A percentile compares a stretch with the other conserved stretches of the same genome.
Conservation (phyloP, 2,329 filamentous ascomycete species). For the Xylariaceae sp. region DNA sequence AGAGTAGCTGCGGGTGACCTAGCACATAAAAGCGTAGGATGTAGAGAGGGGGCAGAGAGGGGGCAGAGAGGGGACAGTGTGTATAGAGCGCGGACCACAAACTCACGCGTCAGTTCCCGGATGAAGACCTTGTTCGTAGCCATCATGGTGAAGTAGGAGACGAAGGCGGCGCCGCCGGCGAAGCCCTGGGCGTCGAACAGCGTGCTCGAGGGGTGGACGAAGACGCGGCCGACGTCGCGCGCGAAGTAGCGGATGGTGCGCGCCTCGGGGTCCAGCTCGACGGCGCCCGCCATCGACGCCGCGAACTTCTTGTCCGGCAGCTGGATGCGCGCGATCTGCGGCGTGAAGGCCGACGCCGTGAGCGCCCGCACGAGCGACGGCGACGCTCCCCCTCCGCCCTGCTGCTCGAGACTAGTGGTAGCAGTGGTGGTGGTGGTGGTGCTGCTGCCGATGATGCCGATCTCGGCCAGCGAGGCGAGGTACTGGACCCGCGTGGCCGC, state of each 20-base stretch:
- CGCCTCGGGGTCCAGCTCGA: constrained; percentile 89
- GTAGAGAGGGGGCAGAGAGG: too few relatives aligned
- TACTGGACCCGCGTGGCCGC: constrained; percentile 80
- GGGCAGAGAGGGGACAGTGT: too few relatives aligned
- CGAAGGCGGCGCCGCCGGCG: constrained; percentile 64
- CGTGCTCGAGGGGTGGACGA: constrained; percentile 83
- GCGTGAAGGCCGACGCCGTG: constrained; percentile 66
- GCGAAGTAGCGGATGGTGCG: constrained; percentile 89
- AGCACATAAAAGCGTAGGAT: too few relatives aligned
- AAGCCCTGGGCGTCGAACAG: constrained; percentile 79
- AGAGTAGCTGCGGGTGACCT: too few relatives aligned
- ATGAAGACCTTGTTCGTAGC: constrained; percentile 89
- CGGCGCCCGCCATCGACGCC: constrained; percentile 75
- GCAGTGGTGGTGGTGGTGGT: constrained; percentile 26
- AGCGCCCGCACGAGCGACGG: constrained; percentile 57
- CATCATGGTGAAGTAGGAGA: constrained; percentile 90
- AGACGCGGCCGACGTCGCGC: constrained; percentile 77
- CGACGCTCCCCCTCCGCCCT: constrained; percentile 16
- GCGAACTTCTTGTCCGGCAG: constrained; percentile 96
- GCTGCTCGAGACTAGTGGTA: constrained; percentile 9
- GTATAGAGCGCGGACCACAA: too few relatives aligned
- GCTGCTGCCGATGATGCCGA: constrained; percentile 53
- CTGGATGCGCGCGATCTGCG: constrained; percentile 85
- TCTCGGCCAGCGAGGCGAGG: constrained; percentile 75
- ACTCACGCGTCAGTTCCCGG: constrained; percentile 78